A percentile compares a stretch with the other conserved stretches of the same genome.
phyloP scores from a whole-genome alignment of 176 grass and related monocot genomes.

The Puccinellia tenuiflora region DNA sequence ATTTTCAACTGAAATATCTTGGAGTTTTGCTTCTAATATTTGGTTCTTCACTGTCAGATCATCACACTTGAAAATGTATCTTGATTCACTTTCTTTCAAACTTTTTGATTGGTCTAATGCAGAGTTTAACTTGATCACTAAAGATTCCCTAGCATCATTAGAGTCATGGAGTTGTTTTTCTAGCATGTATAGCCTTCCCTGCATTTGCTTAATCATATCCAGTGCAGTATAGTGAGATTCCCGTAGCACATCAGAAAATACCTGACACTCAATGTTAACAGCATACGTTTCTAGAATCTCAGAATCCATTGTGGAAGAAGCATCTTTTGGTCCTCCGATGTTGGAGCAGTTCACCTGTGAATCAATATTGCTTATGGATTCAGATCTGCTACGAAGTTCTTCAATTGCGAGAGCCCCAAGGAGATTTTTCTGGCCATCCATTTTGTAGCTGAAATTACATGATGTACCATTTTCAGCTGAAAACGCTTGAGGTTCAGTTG shows the following conservation, averaged over 20 bases:
- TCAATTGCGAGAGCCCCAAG: slow-evolving; percentile 28
- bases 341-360: slow-evolving; percentile 27
- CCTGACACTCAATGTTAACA: slow-evolving; percentile 52
- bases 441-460: slow-evolving; percentile 26
- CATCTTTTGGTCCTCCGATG: slow-evolving; percentile 7
- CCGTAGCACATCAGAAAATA: slow-evolving; percentile 75
- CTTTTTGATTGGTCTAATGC: slow-evolving; percentile 58
- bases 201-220: slow-evolving; percentile 48
- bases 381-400: slow-evolving; percentile 38
- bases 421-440: slow-evolving; percentile 35
- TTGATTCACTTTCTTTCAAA: slow-evolving; percentile 62
- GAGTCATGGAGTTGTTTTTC: slow-evolving; percentile 56
- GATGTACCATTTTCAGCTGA: slow-evolving; percentile 24
- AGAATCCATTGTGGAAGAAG: slow-evolving; percentile 39
- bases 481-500: slow-evolving; percentile 14
- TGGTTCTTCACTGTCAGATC: slow-evolving; percentile 61
- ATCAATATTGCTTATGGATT: slow-evolving; percentile 30
- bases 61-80: slow-evolving; percentile 62
- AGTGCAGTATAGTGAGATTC: slow-evolving; percentile 52
- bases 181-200: slow-evolving; percentile 48
- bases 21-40: slow-evolving; percentile 83
- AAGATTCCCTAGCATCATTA: slow-evolving; percentile 49
- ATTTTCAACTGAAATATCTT: slow-evolving; percentile 62
- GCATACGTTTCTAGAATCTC: slow-evolving; percentile 61
- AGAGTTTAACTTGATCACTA: slow-evolving; percentile 45